Evolutionary conservation across 2,329 filamentous ascomycete species (phyloP).

Genomic region (Cyclaneusma minus): DNA sequence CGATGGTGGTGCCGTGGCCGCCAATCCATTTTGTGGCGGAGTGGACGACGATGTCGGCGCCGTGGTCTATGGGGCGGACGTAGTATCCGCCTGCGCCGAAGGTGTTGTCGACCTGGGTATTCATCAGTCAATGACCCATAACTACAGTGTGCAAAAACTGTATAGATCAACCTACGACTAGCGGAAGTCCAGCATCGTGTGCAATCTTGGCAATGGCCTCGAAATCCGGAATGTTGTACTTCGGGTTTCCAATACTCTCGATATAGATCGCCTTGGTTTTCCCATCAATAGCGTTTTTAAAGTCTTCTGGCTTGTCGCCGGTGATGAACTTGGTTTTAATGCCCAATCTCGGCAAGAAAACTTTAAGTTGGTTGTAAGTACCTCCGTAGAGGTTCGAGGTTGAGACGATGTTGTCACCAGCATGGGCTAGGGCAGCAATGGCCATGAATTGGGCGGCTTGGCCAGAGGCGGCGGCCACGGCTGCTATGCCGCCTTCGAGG

Average conservation of each 20-base stretch:
- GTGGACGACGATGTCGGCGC: slow-evolving; percentile 87
- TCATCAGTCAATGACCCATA: slow-evolving; percentile 3
- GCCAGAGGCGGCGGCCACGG: slow-evolving; percentile 71
- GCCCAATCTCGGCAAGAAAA: slow-evolving; percentile 72
- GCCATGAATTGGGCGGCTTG: slow-evolving; percentile 89
- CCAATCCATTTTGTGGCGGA: slow-evolving; percentile 96
- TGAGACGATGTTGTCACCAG: slow-evolving; percentile 85
- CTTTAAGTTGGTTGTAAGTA: slow-evolving; percentile 96
- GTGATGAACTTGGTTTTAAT: slow-evolving; percentile 78
- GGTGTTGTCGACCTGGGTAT: slow-evolving; percentile 73
- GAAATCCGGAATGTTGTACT: slow-evolving; percentile 85
- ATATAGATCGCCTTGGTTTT: slow-evolving; percentile 86
- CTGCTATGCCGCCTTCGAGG: slow-evolving; percentile 79
- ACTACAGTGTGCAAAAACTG: slow-evolving; percentile 10
- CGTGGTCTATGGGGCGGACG: slow-evolving; percentile 71
- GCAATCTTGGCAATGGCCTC: slow-evolving; percentile 73
- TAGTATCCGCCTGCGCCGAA: slow-evolving; percentile 91
- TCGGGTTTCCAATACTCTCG: slow-evolving; percentile 86
- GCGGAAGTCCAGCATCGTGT: slow-evolving; percentile 44
- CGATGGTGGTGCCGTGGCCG: slow-evolving; percentile 86
- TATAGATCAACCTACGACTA: slow-evolving; percentile 24
- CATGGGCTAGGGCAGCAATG: slow-evolving; percentile 67
- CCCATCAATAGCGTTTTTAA: slow-evolving; percentile 73
- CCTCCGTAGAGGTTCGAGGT: slow-evolving; percentile 87
- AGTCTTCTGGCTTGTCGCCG: slow-evolving; percentile 65